Conservation (phyloP, 2,329 filamentous ascomycete genomes). For the Microsporum audouinii region DNA sequence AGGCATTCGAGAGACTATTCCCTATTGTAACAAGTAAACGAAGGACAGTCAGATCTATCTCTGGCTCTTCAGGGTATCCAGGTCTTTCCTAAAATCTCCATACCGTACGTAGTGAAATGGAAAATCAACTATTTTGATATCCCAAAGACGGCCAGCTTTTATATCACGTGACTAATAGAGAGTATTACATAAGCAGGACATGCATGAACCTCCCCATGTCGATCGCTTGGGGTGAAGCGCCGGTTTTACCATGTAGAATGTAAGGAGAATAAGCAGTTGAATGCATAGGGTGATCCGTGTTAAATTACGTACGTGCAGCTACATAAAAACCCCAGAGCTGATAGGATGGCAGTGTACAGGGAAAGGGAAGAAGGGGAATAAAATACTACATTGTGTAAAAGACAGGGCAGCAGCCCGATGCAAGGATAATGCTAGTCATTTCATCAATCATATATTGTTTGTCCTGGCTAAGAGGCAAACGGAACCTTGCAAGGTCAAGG, state of each 20-base stretch:
- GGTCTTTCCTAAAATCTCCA: too few relatives aligned
- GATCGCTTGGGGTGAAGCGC: not conserved
- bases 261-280: not conserved
- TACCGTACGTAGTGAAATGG: too few relatives aligned
- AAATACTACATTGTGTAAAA: not conserved
- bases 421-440: constrained; percentile 3
- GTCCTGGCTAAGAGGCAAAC: not conserved
- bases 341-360: not conserved
- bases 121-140: too few relatives aligned
- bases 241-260: not conserved
- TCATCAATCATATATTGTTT: not conserved
- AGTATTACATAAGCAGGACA: not conserved
- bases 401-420: not conserved
- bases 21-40: too few relatives aligned
- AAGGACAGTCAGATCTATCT: too few relatives aligned
- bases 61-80: too few relatives aligned
- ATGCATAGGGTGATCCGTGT: not conserved
- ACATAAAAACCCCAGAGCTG: too few relatives aligned
- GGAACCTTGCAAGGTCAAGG: not conserved
- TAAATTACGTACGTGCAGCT: not conserved
- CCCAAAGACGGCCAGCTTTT: too few relatives aligned
- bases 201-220: not conserved
- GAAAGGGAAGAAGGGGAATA: not conserved
- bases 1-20: too few relatives aligned
- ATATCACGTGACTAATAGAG: not conserved